phyloP scores from a whole-genome alignment of 208 protist genomes.

The Vickermania ingenoplastis region DNA sequence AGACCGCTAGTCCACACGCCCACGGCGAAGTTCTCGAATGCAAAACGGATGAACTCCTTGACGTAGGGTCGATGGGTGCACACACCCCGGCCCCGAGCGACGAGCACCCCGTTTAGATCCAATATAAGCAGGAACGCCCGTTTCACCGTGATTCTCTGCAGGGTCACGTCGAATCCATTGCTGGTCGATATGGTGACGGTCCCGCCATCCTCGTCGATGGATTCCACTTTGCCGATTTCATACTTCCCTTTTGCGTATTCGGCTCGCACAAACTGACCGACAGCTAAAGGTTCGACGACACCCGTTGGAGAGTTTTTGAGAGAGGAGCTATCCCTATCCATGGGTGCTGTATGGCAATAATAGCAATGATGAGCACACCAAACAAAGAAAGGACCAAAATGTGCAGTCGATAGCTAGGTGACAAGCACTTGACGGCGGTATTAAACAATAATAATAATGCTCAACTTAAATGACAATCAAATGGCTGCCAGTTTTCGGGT shows the following conservation, averaged over 20 bases:
- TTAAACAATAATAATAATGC: too few relatives aligned
- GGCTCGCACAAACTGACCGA: slow-evolving; percentile 84
- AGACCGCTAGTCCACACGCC: slow-evolving; percentile 86
- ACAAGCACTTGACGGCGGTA: too few relatives aligned
- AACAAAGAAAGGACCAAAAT: too few relatives aligned
- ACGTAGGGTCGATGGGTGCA: slow-evolving; percentile 70
- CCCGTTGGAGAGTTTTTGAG: neutral
- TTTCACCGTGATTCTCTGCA: slow-evolving; percentile 33
- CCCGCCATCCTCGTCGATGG: slow-evolving; percentile 41
- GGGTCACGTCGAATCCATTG: slow-evolving; percentile 75
- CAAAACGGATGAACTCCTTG: slow-evolving; percentile 69
- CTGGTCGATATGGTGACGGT: slow-evolving; percentile 56
- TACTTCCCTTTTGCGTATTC: slow-evolving; percentile 37
- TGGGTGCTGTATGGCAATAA: too few relatives aligned
- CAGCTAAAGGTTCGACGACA: slow-evolving; percentile 37
- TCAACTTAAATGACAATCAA: too few relatives aligned
- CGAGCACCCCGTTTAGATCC: slow-evolving; percentile 87
- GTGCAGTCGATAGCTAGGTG: too few relatives aligned
- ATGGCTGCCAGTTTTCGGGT: too few relatives aligned
- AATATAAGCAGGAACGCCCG: slow-evolving; percentile 80
- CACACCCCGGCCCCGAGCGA: slow-evolving; percentile 49
- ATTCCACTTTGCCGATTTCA: slow-evolving; percentile 71
- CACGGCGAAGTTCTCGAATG: slow-evolving; percentile 83
- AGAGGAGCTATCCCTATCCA: too few relatives aligned
- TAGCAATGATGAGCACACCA: too few relatives aligned